Evolutionary conservation across 495 filamentous ascomycete genomes (phyloP), one percentile per base, ranked within the genome.

Genomic region (Xylaria grammica): DNA sequence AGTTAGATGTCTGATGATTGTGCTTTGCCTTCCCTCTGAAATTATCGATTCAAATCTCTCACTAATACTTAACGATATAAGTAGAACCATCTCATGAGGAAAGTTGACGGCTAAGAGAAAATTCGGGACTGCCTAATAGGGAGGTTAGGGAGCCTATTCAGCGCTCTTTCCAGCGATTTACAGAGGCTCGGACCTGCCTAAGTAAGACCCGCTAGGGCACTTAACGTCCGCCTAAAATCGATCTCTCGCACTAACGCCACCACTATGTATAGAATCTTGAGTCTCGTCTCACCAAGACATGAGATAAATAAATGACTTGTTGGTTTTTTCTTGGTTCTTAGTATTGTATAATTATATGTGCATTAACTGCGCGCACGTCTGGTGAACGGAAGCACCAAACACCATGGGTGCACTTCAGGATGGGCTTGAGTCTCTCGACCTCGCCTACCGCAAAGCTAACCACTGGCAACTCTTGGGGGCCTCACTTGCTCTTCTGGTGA

Each of bases 161-260:
- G 51, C 30, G n/a, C 51, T 19, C 24, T 56, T 30, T 55, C 20
- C 22, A 32, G 24, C 52, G 13, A n/a, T 40, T 55, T 55, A 55
- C 34, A 55, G 52, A 55, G 34, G 52, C 52, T 40, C 52, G 34
- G 34, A 17, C 9, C 20, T 40, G 34, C 34, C 52, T 55, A 55
- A 55, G 52, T 53, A 36, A 52, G 49, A 52, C 49, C 15, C 29
- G 26, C 30, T 51, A 53, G 30, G 29, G 11, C 22, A 5, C 17
- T 26, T 20, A 11, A n/a, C 5, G 5, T 15, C 13, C 51, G 51
- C 51, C 30, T 19, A 36, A 53, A 17, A 15, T 10, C 22, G 29
- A 13, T 0, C n/a, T 22, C 30, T 27, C 36, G 29, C 51, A 53
- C 29, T 29, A 38, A 36, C 11, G 11, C 34, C 51, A 36, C 15